Base-by-base conservation (phyloP, 148 eudicot species). In the Diospyros kaki region DNA sequence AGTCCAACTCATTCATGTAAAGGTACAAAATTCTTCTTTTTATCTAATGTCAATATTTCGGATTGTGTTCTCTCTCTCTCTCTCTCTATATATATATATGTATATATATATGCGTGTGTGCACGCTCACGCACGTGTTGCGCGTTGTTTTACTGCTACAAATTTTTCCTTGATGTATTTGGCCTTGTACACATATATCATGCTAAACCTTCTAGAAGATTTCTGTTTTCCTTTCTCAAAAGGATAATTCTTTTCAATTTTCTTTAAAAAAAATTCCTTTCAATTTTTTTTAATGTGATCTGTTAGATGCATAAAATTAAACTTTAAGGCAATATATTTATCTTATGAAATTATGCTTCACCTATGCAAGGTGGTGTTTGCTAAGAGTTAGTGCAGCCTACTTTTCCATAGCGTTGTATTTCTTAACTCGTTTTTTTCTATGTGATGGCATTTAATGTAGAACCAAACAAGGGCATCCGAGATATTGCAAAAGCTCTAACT, bases 1-100 rank as follows among this genome's bases (percentile, higher is more conserved):
- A 80, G 94, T 82, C 92, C 98, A 56, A 78, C 84, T 28, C 85
- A 89, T 84, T 84, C 87, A 41, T 85, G 96, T 81, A 85, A 85
- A 94, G 98, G 98, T 94, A 86, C 72, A 69, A 39, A 39, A 5
- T 46, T 70, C 28, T 66, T 48, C 11, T 28, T 66, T 69, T 13
- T 76, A 58, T 38, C 50, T 58, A n/a, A 51, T 12, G 50, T 46
- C 12, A 12, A 14, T 38, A 13, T 28, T 15, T 40, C 12, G n/a
- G 28, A 54, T 40, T 46, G 63, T 5, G 0, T 12, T 39, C 54
- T 9, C 61, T 52, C 6, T 13, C 45, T 53, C 11, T 41, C n/a
- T 53, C 5, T 66, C 6, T 11, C 59, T 50, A 6, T 2, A 17
- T 38, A 3, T 18, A 28, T 28, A 28, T 28, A 28, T 28, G 0